Evolutionary conservation across 495 filamentous ascomycete genomes (phyloP), one percentile per base, ranked within the genome.

Genomic region (Arthonia radiata): DNA sequence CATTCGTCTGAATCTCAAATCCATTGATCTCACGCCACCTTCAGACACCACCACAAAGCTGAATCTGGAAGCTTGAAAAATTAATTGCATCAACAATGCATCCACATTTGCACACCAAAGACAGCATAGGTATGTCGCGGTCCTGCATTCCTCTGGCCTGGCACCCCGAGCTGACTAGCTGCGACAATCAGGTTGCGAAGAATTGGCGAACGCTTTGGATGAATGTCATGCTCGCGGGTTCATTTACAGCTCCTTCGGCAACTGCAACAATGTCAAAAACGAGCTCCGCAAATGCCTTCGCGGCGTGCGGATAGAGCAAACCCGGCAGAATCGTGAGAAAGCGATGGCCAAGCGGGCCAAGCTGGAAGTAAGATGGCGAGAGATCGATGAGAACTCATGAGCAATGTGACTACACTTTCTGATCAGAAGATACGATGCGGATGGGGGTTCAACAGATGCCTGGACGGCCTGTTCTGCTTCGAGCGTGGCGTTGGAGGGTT

Each of bases 211-310:
- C 12, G 71, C 75, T 26, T 73, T 97, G 31, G 86, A 94, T 29
- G 80, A 91, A 56, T 97, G 86, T 53, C 86, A 97, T 46, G 81
- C 78, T 8, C 61, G 62, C 22, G 83, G 83, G 15, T 94, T 94
- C 54, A 43, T 94, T 5, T 76, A 69, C 59, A 91, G 86, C 46
- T 63, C 72, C 2, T 49, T 75, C 23, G 86, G 86, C 23, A 79
- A 71, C 57, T 97, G 86, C 67, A 94, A 75, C 41, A 61, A 69
- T 17, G 64, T 69, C 26, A 97, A 97, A 48, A 49, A 56, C 15
- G 52, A 77, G 14, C 72, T 97, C 28, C 81, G 71, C 46, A 54
- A 62, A 35, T 97, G 86, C 47, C 59, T 97, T 14, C 59, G 71
- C 24, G 67, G 57, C 4, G 77, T 91, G 47, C 61, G 86, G 32